These are phyloP conservation scores for Yarrowia alimentaria DNA, from an alignment of 805 yeast species.

Conservation along the genomic window DNA sequence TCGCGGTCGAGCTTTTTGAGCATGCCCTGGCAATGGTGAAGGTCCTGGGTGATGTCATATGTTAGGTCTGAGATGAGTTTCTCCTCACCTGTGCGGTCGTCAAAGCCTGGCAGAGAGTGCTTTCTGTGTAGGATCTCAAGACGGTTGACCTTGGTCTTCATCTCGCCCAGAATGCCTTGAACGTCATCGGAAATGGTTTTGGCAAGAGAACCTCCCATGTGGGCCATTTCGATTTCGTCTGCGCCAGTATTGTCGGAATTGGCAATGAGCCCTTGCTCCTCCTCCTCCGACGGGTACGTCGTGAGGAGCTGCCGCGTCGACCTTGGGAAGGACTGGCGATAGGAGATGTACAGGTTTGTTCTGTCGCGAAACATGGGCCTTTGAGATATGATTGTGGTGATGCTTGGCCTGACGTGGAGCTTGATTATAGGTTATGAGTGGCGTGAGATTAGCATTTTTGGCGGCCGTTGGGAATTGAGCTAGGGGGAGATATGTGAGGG, in stretches of 20 bases:
- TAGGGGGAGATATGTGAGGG: too few species aligned
- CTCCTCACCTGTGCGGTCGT: constrained; percentile 75
- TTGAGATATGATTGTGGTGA: constrained; percentile 6
- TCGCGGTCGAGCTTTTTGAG: constrained; percentile 63
- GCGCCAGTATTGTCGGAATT: constrained; percentile 36
- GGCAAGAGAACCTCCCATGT: constrained; percentile 74
- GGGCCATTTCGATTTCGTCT: constrained; percentile 55
- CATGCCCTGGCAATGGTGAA: constrained; percentile 74
- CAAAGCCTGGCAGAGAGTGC: constrained; percentile 82
- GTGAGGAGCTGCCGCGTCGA: constrained; percentile 39
- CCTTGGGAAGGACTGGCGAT: constrained; percentile 85
- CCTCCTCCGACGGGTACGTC: constrained; percentile 47
- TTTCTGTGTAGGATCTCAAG: constrained; percentile 72
- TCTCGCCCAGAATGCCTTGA: constrained; percentile 56
- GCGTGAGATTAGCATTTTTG: not conserved
- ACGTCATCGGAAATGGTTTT: constrained; percentile 65
- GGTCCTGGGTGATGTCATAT: constrained; percentile 65
- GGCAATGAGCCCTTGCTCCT: constrained; percentile 58
- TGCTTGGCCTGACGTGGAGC: constrained; percentile 26
- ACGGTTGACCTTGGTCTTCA: constrained; percentile 55
- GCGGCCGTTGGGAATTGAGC: not conserved
- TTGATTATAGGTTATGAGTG: constrained; percentile 20
- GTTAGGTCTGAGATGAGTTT: constrained; percentile 75
- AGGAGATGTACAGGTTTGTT: constrained; percentile 86
- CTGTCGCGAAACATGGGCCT: constrained; percentile 80